phyloP scores from a whole-genome alignment of 768 basidiomycete genomes.

The Auriscalpium microsporum region DNA sequence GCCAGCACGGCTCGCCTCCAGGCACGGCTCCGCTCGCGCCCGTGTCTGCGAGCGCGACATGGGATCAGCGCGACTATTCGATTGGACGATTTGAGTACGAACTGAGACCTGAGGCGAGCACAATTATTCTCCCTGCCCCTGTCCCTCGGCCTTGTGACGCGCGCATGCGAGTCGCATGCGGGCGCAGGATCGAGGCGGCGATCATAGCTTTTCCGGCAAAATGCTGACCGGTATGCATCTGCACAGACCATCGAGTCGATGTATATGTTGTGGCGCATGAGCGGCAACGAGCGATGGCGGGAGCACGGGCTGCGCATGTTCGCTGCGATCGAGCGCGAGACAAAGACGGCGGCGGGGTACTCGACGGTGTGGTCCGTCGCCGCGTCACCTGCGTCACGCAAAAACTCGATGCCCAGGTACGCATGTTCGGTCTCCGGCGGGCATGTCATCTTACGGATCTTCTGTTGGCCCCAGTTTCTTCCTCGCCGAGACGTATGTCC shows the following conservation, averaged over 20 bases:
- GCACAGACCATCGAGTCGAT: conserved; percentile 18
- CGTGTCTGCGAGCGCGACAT: conserved; percentile 23
- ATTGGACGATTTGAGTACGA: neutral
- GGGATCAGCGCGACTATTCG: conserved; percentile 4
- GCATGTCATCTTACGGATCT: neutral
- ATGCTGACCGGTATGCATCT: neutral
- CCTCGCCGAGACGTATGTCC: conserved; percentile 39
- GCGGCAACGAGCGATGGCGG: conserved; percentile 53
- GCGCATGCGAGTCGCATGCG: too few species aligned
- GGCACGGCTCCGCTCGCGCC: conserved; percentile 39
- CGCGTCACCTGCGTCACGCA: conserved; percentile 27
- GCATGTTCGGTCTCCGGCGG: conserved; percentile 18
- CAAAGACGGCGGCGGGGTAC: conserved; percentile 9
- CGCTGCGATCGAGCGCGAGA: conserved; percentile 19
- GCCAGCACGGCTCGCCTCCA: conserved; percentile 39
- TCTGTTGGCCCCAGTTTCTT: conserved; percentile 32
- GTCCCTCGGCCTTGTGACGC: too few species aligned
- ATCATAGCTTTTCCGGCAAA: conserved; percentile 1
- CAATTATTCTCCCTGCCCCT: neutral
- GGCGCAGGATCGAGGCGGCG: too few species aligned
- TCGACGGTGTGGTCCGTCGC: conserved; percentile 50
- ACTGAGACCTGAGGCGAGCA: conserved; percentile 1
- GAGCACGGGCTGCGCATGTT: conserved; percentile 56
- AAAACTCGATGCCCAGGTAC: conserved; percentile 27
- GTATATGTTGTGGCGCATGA: conserved; percentile 55